Conservation (phyloP, 2,329 filamentous ascomycete species). For the Epichloe aotearoae region DNA sequence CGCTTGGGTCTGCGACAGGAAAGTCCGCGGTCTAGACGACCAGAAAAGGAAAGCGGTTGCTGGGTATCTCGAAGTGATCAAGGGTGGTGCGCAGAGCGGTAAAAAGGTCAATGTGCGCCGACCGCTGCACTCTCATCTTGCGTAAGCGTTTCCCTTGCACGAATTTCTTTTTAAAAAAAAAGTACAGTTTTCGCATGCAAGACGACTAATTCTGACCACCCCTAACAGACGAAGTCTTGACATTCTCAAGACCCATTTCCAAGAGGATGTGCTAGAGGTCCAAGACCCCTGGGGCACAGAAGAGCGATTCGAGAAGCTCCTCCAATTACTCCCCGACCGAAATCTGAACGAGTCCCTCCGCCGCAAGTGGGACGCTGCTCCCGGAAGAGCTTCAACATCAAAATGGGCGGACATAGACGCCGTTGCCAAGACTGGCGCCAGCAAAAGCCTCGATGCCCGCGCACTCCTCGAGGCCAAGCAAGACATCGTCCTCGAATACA, state of each 20-base stretch:
- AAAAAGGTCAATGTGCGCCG: conserved; percentile 76
- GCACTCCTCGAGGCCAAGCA: conserved; percentile 81
- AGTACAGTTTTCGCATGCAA: neutral
- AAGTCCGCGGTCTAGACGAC: conserved; percentile 74
- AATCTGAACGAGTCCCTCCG: conserved; percentile 64
- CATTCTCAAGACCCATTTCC: conserved; percentile 73
- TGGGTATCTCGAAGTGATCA: conserved; percentile 81
- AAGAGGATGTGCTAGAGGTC: conserved; percentile 62
- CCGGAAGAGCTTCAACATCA: conserved; percentile 57
- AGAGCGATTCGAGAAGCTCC: conserved; percentile 62
- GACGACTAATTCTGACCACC: too few species aligned
- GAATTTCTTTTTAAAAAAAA: neutral
- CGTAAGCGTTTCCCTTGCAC: conserved; percentile 31
- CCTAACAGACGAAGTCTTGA: conserved; percentile 60
- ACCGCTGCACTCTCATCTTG: conserved; percentile 80
- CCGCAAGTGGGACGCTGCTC: conserved; percentile 82
- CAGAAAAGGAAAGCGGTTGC: conserved; percentile 73
- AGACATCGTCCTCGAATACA: conserved; percentile 93
- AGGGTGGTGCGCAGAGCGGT: conserved; percentile 70
- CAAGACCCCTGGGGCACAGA: conserved; percentile 74
- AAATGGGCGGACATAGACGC: conserved; percentile 95
- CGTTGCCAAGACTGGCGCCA: conserved; percentile 63
- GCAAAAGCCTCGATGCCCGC: conserved; percentile 57
- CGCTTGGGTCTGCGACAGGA: conserved; percentile 94
- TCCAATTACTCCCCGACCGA: conserved; percentile 74